Percentiles rank a stretch among this genome's conserved stretches.
Evolutionary conservation across 1,284 basidiomycete species (phyloP).

Genomic region (Ustilago lituana): DNA sequence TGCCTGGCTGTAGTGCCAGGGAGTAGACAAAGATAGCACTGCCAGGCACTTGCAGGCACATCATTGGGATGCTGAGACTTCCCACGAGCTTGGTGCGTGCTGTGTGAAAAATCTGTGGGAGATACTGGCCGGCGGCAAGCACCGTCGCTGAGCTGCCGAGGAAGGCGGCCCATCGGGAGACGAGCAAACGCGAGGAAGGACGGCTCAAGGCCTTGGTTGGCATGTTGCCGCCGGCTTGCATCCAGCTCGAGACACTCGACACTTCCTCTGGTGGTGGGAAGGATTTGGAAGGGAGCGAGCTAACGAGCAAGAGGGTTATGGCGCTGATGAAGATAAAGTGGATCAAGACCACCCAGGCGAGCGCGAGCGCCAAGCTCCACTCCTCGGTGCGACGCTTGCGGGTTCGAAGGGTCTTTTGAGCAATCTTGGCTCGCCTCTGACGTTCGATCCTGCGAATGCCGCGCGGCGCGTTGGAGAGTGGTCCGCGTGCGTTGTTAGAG

Average conservation of each 20-base stretch:
- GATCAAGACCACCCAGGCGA: conserved; percentile 77
- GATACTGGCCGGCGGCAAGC: conserved; percentile 84
- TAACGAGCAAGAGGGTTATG: conserved; percentile 36
- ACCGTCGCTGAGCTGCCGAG: conserved; percentile 83
- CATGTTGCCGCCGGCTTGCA: conserved; percentile 9
- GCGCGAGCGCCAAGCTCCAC: conserved; percentile 79
- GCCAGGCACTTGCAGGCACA: conserved; percentile 93
- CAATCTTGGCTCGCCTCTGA: conserved; percentile 29
- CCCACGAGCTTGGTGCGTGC: conserved; percentile 83
- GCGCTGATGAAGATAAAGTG: conserved; percentile 71
- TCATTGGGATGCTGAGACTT: conserved; percentile 89
- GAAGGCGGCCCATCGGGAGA: conserved; percentile 79
- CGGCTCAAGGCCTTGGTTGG: conserved; percentile 18
- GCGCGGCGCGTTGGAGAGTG: conserved; percentile 34
- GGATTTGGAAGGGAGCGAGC: conserved; percentile 28
- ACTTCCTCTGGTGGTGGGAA: conserved; percentile 39
- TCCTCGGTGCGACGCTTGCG: conserved; percentile 70
- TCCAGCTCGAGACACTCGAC: conserved; percentile 22
- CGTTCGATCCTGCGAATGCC: conserved; percentile 38
- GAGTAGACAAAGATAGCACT: conserved; percentile 86
- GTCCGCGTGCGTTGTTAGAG: conserved; percentile 6
- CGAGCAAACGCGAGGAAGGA: conserved; percentile 54
- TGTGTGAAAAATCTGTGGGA: conserved; percentile 85
- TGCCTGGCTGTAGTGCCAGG: conserved; percentile 63
- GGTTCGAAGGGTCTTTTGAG: conserved; percentile 17